Evolutionary conservation across 225 moss, liverwort and hornwort species (phyloP).

Genomic region (Polytrichum commune): DNA sequence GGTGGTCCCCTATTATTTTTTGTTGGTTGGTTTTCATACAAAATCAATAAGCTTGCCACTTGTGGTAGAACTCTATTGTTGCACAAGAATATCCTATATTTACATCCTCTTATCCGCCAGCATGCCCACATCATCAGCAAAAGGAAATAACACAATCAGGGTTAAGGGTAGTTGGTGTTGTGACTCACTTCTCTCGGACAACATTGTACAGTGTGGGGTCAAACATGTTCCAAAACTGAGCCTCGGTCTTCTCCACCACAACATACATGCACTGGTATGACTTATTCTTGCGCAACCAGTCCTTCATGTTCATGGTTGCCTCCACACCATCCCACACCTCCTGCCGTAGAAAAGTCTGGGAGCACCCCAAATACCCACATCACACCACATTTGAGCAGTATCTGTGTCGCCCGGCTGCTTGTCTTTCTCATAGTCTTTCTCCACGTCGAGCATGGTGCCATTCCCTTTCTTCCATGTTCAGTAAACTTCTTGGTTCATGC

Average conservation of each 20-base stretch:
- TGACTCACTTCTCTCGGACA: constrained; percentile 43
- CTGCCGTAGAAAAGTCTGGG: constrained; percentile 51
- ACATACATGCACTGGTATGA: constrained; percentile 70
- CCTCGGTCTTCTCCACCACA: constrained; percentile 59
- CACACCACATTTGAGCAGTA: constrained; percentile 70
- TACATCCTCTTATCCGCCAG: too few species aligned
- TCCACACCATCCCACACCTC: constrained; percentile 68
- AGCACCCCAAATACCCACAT: constrained; percentile 68
- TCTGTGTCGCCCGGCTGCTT: constrained; percentile 57
- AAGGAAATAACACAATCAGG: neutral
- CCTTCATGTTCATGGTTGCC: constrained; percentile 54
- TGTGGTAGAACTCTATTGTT: too few species aligned
- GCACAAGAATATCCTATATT: too few species aligned
- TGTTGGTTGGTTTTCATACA: too few species aligned
- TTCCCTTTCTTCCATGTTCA: constrained; percentile 14
- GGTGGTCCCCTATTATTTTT: too few species aligned
- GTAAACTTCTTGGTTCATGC: too few species aligned
- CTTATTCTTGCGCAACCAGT: constrained; percentile 49
- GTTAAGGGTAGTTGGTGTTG: too few species aligned
- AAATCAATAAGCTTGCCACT: too few species aligned
- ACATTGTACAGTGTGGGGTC: constrained; percentile 40
- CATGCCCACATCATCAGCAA: neutral
- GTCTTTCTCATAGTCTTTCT: constrained; percentile 38
- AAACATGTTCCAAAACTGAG: constrained; percentile 66
- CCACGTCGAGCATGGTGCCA: constrained; percentile 60